These are phyloP conservation scores for Fusarium irregulare DNA, from an alignment of 2,329 filamentous ascomycete species.

Conservation along the genomic window DNA sequence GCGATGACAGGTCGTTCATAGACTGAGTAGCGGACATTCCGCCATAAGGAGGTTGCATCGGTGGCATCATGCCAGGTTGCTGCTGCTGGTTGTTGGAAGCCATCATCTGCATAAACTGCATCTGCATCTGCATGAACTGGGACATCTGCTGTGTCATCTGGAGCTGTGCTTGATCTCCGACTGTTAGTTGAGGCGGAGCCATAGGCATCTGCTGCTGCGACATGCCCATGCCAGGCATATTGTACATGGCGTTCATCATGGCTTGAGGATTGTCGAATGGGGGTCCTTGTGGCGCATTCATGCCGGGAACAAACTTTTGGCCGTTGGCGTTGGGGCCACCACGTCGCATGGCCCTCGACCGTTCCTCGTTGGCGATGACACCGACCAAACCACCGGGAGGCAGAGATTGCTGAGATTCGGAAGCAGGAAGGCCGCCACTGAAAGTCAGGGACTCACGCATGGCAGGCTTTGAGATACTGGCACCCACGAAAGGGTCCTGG, in stretches of 20 bases:
- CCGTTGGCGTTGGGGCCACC: slow-evolving; percentile 78
- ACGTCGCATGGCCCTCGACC: slow-evolving; percentile 79
- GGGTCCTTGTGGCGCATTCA: slow-evolving; percentile 52
- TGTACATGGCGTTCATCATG: slow-evolving; percentile 55
- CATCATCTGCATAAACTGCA: slow-evolving; percentile 94
- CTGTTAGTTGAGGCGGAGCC: slow-evolving; percentile 62
- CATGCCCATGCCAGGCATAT: slow-evolving; percentile 48
- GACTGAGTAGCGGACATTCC: slow-evolving; percentile 53
- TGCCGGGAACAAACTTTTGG: slow-evolving; percentile 53
- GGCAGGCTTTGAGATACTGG: slow-evolving; percentile 76
- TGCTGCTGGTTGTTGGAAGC: slow-evolving; percentile 53
- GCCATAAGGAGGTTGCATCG: slow-evolving; percentile 47
- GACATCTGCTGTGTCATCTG: slow-evolving; percentile 87
- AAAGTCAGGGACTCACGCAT: slow-evolving; percentile 81
- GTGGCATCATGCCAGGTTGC: slow-evolving; percentile 40
- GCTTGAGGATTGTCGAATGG: slow-evolving; percentile 60
- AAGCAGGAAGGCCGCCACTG: slow-evolving; percentile 63
- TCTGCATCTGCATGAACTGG: slow-evolving; percentile 92
- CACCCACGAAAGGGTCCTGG: slow-evolving; percentile 85
- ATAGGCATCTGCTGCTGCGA: slow-evolving; percentile 48
- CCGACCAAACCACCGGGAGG: slow-evolving; percentile 85
- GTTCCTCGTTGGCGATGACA: slow-evolving; percentile 87
- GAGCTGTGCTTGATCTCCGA: slow-evolving; percentile 78
- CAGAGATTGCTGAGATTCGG: slow-evolving; percentile 53
- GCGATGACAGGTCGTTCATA: slow-evolving; percentile 57